Conservation (phyloP, 495 filamentous ascomycete genomes). For the Trichoderma erinaceum region DNA sequence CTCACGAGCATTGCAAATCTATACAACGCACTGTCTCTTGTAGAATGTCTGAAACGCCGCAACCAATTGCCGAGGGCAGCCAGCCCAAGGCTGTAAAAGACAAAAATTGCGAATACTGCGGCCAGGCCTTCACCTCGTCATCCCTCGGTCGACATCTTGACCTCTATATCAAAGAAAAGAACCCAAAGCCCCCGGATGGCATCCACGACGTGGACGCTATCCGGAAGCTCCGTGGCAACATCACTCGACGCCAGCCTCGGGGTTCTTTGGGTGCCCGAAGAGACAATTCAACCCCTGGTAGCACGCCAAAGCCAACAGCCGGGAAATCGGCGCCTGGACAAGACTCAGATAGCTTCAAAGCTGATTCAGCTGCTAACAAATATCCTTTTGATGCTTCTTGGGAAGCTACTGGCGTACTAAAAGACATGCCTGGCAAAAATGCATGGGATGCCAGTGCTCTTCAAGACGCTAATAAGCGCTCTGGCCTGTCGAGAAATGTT, state of each 20-base stretch:
- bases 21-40: not conserved
- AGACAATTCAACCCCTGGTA: conserved; percentile 39
- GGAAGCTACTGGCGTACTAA: conserved; percentile 78
- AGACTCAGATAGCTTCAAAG: conserved; percentile 26
- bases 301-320: conserved; percentile 33
- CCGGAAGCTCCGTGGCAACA: conserved; percentile 66
- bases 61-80: conserved; percentile 24
- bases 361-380: conserved; percentile 51
- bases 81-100: conserved; percentile 57
- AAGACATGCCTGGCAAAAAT: conserved; percentile 54
- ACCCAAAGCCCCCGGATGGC: conserved; percentile 75
- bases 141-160: conserved; percentile 90
- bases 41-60: conserved; percentile 7
- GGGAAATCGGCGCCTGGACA: conserved; percentile 28
- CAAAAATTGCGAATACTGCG: conserved; percentile 76
- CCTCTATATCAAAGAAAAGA: conserved; percentile 81
- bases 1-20: not conserved
- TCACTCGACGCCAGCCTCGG: conserved; percentile 74
- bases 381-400: conserved; percentile 51
- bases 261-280: conserved; percentile 48
- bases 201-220: conserved; percentile 86
- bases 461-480: conserved; percentile 19
- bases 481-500: conserved; percentile 36
- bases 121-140: conserved; percentile 81
- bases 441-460: conserved; percentile 22